Conservation (phyloP, 2,329 filamentous ascomycete genomes). For the Curvularia eragrostidis region DNA sequence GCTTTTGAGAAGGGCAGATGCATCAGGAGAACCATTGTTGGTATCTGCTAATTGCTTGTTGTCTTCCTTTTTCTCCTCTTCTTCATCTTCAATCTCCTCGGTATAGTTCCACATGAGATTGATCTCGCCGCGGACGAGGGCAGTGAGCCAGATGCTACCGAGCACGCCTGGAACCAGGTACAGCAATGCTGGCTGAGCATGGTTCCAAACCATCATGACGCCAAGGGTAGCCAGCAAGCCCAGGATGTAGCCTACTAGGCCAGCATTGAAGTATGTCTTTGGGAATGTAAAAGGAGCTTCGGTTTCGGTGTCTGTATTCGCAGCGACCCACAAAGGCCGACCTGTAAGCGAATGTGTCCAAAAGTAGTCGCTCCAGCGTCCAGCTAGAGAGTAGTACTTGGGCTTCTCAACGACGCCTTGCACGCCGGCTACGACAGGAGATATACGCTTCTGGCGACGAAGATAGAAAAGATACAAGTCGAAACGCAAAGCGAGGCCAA, state of each 20-base stretch:
- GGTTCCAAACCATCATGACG: slow-evolving; percentile 78
- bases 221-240: slow-evolving; percentile 79
- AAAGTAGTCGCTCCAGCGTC: slow-evolving; percentile 82
- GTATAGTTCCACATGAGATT: slow-evolving; percentile 80
- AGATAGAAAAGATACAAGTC: slow-evolving; percentile 87
- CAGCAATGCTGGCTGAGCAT: slow-evolving; percentile 87
- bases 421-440: slow-evolving; percentile 18
- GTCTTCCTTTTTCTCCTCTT: slow-evolving; percentile 21
- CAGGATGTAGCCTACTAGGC: slow-evolving; percentile 75
- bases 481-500: slow-evolving; percentile 87
- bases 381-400: slow-evolving; percentile 60
- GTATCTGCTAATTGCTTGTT: slow-evolving; percentile 12
- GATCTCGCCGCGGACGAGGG: slow-evolving; percentile 72
- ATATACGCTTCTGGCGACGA: slow-evolving; percentile 60
- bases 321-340: slow-evolving; percentile 31
- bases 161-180: slow-evolving; percentile 92
- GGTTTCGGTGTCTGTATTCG: slow-evolving; percentile 10
- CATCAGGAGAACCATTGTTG: slow-evolving; percentile 21
- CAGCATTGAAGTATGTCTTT: slow-evolving; percentile 85
- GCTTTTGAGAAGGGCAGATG: slow-evolving; percentile 8
- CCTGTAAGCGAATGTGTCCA: slow-evolving; percentile 65
- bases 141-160: slow-evolving; percentile 76
- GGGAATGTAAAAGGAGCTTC: slow-evolving; percentile 63
- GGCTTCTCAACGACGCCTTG: slow-evolving; percentile 44
- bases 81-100: slow-evolving; percentile 62